phyloP scores from a whole-genome alignment of 768 basidiomycete genomes.

The Aureoboletus auriporus region DNA sequence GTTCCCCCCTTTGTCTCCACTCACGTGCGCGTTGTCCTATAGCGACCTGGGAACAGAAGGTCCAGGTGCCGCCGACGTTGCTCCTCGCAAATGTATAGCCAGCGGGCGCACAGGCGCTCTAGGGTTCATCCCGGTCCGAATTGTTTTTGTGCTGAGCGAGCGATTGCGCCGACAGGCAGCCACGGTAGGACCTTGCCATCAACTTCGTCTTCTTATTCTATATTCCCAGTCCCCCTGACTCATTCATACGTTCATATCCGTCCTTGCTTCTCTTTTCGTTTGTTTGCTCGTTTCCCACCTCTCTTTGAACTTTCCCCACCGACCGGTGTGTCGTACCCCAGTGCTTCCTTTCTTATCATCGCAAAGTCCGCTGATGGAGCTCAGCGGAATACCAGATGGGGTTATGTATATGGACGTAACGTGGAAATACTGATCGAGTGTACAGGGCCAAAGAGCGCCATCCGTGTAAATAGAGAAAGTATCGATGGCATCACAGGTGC shows the following conservation, averaged over 20 bases:
- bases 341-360: slow-evolving; percentile 9
- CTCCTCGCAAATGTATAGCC: slow-evolving; percentile 54
- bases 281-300: neutral
- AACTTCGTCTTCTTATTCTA: neutral
- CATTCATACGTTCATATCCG: neutral
- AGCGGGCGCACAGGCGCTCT: slow-evolving; percentile 17
- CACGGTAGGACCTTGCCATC: slow-evolving; percentile 40
- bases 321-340: neutral
- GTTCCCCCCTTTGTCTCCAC: neutral
- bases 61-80: slow-evolving; percentile 57
- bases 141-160: slow-evolving; percentile 59
- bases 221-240: neutral
- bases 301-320: neutral
- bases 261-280: neutral
- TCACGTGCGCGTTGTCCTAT: neutral
- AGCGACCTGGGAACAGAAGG: slow-evolving; percentile 71
- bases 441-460: slow-evolving; percentile 50
- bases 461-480: slow-evolving; percentile 45
- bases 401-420: neutral
- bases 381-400: neutral
- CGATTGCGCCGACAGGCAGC: slow-evolving; percentile 57
- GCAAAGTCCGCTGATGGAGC: slow-evolving; percentile 11
- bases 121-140: slow-evolving; percentile 47
- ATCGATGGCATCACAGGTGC: slow-evolving; percentile 56
- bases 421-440: neutral